Evolutionary conservation across 2,329 filamentous ascomycete species (phyloP), one percentile per base, ranked within the genome.

Genomic region (Sclerotinia spermophila): DNA sequence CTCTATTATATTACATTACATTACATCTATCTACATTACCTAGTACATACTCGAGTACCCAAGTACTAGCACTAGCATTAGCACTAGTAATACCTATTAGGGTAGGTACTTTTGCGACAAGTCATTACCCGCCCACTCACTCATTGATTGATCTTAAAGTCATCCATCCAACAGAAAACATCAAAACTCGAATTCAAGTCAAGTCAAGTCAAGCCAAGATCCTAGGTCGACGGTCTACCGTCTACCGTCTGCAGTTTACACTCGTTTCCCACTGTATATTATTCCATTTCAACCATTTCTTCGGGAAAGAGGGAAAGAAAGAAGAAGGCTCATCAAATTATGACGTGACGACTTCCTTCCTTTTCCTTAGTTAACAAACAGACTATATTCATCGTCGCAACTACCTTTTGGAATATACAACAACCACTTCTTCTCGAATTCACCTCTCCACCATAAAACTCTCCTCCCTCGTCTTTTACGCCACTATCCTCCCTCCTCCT

Each of bases 341-440:
- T 64, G 61, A 64, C 61, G 61, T 64, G 61, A 64, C 33, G 61
- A 51, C 61, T 64, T 64, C 35, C 61, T 64, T 64, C 35, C 30
- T 24, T 64, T 60, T 27, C 10, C 30, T n/a, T 30, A 40, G 13
- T 61, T 61, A 6, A 42, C 17, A 5, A 21, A 30, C 58, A 7
- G 58, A 61, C 21, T 30, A 51, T 38, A 51, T 19, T 24, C 42
- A 64, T 27, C 61, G 45, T 64, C 61, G 61, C 61, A 27, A 24
- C 35, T 38, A 8, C 60, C 60, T 64, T 51, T 5, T 38, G 21
- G 51, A 64, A 62, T 62, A 21, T 45, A 62, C 59, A 45, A 7
- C 40, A n/a, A n/a, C n/a, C 24, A 42, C 59, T 27, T 2, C 3
- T 19, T 38, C 6, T n/a, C 60, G 5, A 45, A 19, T 8, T 38